Evolutionary conservation across 2,329 filamentous ascomycete species (phyloP).

Genomic region (Cercospora brassicicola): DNA sequence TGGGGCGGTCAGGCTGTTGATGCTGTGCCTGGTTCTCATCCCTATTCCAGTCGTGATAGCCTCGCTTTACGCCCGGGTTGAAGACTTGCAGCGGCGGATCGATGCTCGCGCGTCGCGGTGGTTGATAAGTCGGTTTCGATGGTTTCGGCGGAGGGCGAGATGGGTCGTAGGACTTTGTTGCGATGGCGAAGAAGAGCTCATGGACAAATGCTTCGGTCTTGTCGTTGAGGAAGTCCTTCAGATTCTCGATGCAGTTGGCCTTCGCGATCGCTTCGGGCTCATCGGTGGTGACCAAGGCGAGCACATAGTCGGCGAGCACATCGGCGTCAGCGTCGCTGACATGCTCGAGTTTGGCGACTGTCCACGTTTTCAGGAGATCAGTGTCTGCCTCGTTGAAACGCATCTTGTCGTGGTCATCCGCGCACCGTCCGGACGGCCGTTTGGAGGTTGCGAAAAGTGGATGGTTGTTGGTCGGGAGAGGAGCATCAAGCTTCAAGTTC

Average conservation of each 20-base stretch:
- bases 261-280: conserved; percentile 64
- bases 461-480: background rate
- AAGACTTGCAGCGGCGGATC: conserved; percentile 31
- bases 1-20: conserved; percentile 47
- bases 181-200: conserved; percentile 68
- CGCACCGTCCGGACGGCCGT: background rate
- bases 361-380: conserved; percentile 69
- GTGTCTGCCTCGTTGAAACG: conserved; percentile 56
- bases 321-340: conserved; percentile 79
- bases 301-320: conserved; percentile 80
- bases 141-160: conserved; percentile 23
- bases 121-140: conserved; percentile 20
- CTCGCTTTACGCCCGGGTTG: conserved; percentile 55
- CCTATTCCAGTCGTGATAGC: conserved; percentile 56
- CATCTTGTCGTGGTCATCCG: conserved; percentile 44
- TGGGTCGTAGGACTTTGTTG: conserved; percentile 52
- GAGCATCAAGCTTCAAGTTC: background rate
- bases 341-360: conserved; percentile 71
- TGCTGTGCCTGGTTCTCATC: conserved; percentile 39
- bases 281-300: conserved; percentile 72
- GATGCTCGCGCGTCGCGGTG: conserved; percentile 25
- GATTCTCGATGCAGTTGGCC: conserved; percentile 67
- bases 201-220: conserved; percentile 64
- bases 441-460: background rate
- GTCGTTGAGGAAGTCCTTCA: conserved; percentile 73